Percentiles rank a stretch among this genome's conserved stretches.
Conservation (phyloP, 2,329 filamentous ascomycete genomes). For the Pseudogymnoascus sp. region DNA sequence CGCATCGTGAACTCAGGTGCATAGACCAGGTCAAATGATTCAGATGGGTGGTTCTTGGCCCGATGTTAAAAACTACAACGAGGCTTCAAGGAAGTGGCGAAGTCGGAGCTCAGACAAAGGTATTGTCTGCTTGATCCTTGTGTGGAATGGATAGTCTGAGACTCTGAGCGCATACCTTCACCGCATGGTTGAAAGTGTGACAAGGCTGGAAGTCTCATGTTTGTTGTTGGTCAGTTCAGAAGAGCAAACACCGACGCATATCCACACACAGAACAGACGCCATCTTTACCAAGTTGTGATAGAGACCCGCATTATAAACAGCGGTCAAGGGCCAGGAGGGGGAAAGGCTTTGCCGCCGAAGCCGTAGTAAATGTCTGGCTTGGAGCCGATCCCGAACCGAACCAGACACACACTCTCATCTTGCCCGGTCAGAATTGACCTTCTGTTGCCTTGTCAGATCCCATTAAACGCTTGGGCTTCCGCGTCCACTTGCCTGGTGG, state of each 20-base stretch:
- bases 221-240: neutral
- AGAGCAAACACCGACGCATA: neutral
- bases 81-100: neutral
- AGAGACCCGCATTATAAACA: neutral
- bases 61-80: neutral
- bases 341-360: neutral
- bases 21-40: neutral
- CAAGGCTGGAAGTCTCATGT: neutral
- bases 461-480: neutral
- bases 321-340: neutral
- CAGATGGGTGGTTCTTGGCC: neutral
- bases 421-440: neutral
- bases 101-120: neutral
- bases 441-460: neutral
- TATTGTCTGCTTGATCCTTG: neutral
- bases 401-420: neutral
- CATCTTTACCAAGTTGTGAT: neutral
- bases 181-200: neutral
- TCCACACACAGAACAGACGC: neutral
- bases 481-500: neutral
- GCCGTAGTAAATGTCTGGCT: neutral
- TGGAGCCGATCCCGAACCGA: neutral
- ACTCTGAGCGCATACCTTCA: neutral
- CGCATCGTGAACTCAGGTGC: neutral
- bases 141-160: conserved; percentile 1